A percentile compares a stretch with the other conserved stretches of the same genome.
phyloP scores from a whole-genome alignment of 2,329 filamentous ascomycete genomes.

The Claviceps capensis region DNA sequence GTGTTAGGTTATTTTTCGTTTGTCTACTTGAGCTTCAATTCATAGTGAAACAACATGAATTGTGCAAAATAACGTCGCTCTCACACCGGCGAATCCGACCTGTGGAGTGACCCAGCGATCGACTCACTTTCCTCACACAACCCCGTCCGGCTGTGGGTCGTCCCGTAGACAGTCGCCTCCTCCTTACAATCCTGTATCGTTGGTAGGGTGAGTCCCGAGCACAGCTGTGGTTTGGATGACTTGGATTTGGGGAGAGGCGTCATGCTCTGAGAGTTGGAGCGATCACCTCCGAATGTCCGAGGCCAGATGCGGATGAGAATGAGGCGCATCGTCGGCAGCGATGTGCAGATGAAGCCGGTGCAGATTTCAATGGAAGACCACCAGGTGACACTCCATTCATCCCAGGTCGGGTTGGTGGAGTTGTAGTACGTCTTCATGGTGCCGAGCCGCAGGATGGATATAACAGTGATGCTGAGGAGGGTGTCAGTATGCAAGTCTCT shows the following conservation, averaged over 20 bases:
- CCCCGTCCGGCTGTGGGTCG: neutral
- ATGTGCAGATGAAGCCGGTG: conserved; percentile 4
- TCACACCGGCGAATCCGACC: neutral
- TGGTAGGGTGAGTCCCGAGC: neutral
- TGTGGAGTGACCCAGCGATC: neutral
- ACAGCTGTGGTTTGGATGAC: neutral
- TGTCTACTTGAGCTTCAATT: too few relatives aligned
- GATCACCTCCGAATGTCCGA: neutral
- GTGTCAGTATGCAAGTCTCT: too few relatives aligned
- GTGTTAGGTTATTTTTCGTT: too few relatives aligned
- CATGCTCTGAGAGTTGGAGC: neutral
- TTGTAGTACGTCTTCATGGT: neutral
- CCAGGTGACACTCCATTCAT: conserved; percentile 1
- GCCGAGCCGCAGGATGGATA: conserved; percentile 3
- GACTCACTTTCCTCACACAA: neutral
- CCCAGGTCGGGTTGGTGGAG: conserved; percentile 2
- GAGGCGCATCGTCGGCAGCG: conserved; percentile 1
- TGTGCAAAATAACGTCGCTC: too few relatives aligned
- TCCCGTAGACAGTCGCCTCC: neutral
- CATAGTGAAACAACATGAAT: too few relatives aligned
- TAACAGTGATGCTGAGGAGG: conserved; percentile 1
- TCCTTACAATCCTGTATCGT: neutral
- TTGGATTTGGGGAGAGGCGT: neutral
- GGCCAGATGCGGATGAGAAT: conserved; percentile 2
- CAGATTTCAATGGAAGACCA: conserved; percentile 4